Evolutionary conservation across 169 alveolate species (phyloP), one percentile per base, ranked within the genome.

Genomic region (Toxoplasma gondii): DNA sequence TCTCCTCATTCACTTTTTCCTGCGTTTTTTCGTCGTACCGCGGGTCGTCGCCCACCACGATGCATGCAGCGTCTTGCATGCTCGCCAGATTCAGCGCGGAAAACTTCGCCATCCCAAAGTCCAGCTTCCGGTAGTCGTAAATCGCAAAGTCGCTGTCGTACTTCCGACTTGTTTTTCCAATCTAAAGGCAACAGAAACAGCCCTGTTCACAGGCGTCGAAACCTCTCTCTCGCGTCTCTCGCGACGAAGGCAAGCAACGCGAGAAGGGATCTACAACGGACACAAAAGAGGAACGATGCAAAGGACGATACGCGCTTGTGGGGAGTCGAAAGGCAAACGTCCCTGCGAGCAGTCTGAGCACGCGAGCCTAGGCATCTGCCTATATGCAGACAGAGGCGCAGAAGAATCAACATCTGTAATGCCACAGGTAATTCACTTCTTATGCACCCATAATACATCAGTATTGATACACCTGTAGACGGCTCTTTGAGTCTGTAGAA

Each of bases 31-130:
- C 84, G 80, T 91, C 93, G 36, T 93, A 87, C 58, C 91, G 91
- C 67, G 93, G 92, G 94, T 95, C 94, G 86, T 94, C 94, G 58
- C 91, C 96, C 44, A 95, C 86, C 49, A 92, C 92, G 45, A 95
- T 44, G 58, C 91, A 96, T 29, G 96, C 97, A 45, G 97, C 96
- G 93, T 96, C 97, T 44, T 93, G 92, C 90, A 96, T 95, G 78
- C 96, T 90, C 39, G 97, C 97, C 44, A 94, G 94, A 88, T 96
- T 96, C 92, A 96, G 91, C 38, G 97, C 90, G 34, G 97, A 94
- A 70, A 96, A 91, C 94, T 96, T 96, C 53, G 97, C 97, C 97
- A 96, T 96, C 29, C 97, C 97, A 93, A 96, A 96, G 74, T 96
- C 97, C 45, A 96, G 87, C 84, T 96, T 96, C 84, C 97, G 93